These are phyloP conservation scores for Sporobolomyces pararoseus DNA, from an alignment of 768 basidiomycete species.

Conservation along the genomic window DNA sequence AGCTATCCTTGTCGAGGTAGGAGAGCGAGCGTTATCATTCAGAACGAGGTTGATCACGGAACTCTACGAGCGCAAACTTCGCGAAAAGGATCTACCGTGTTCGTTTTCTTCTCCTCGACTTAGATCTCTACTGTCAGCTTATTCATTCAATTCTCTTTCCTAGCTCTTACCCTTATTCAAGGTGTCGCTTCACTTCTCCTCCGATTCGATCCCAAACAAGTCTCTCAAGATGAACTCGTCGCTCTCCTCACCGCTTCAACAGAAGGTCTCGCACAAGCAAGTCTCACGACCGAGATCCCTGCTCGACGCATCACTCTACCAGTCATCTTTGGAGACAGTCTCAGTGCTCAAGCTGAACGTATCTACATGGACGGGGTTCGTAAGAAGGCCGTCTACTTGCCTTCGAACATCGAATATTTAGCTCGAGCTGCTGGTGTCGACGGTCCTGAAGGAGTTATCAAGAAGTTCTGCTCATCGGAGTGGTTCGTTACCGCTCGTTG, in stretches of 20 bases:
- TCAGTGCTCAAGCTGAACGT: constrained; percentile 56
- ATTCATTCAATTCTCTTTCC: background rate
- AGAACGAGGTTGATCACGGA: constrained; percentile 56
- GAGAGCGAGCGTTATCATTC: constrained; percentile 56
- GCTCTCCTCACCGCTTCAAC: constrained; percentile 48
- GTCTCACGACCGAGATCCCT: constrained; percentile 53
- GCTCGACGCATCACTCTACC: constrained; percentile 62
- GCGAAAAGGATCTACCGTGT: constrained; percentile 64
- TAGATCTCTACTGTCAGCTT: background rate
- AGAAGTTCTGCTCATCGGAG: constrained; percentile 54
- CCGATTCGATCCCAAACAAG: constrained; percentile 54
- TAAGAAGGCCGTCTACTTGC: constrained; percentile 62
- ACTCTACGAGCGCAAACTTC: constrained; percentile 55
- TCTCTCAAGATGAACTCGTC: constrained; percentile 55
- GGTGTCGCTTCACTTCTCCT: constrained; percentile 42
- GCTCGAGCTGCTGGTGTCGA: constrained; percentile 60
- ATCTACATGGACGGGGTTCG: constrained; percentile 60
- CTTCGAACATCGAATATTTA: constrained; percentile 66
- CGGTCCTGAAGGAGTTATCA: constrained; percentile 55
- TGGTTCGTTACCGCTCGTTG: background rate
- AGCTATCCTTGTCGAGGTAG: constrained; percentile 64
- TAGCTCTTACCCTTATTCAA: background rate
- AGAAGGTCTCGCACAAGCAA: constrained; percentile 14
- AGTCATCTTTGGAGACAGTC: constrained; percentile 63
- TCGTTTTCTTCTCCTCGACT: constrained; percentile 22